A percentile compares a stretch with the other conserved stretches of the same genome.
Conservation (phyloP, 2,329 filamentous ascomycete genomes). For the Microthyrium microscopicum region DNA sequence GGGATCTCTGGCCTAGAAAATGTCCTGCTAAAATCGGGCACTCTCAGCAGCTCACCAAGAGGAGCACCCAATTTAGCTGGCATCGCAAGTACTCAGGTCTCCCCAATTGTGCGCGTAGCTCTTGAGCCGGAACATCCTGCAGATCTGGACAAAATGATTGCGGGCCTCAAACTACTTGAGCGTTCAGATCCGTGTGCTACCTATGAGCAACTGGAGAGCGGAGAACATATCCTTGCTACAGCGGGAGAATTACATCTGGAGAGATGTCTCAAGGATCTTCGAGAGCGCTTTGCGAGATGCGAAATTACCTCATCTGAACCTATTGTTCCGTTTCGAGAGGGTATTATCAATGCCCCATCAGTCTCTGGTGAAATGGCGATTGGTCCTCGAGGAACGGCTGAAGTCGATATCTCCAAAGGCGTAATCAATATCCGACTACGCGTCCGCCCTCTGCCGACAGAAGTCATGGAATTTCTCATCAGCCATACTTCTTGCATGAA, state of each 20-base stretch:
- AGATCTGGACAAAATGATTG: slow-evolving; percentile 89
- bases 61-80: slow-evolving; percentile 85
- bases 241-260: slow-evolving; percentile 91
- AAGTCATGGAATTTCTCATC: slow-evolving; percentile 69
- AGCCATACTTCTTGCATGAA: slow-evolving; percentile 71
- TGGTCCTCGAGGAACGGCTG: slow-evolving; percentile 64
- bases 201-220: slow-evolving; percentile 83
- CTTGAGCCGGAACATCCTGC: slow-evolving; percentile 84
- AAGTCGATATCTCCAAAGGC: slow-evolving; percentile 66
- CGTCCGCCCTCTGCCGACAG: slow-evolving; percentile 59
- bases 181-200: slow-evolving; percentile 92
- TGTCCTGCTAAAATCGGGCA: slow-evolving; percentile 89
- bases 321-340: slow-evolving; percentile 91
- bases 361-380: slow-evolving; percentile 96
- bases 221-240: slow-evolving; percentile 87
- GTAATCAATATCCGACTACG: slow-evolving; percentile 63
- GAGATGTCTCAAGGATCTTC: slow-evolving; percentile 78
- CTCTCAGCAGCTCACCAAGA: slow-evolving; percentile 71
- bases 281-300: slow-evolving; percentile 82
- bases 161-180: slow-evolving; percentile 69
- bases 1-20: slow-evolving; percentile 86
- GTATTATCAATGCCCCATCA: slow-evolving; percentile 66
- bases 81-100: slow-evolving; percentile 55
- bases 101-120: slow-evolving; percentile 83
- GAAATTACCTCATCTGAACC: slow-evolving; percentile 88